These are phyloP conservation scores for Batkoa obscura DNA, from an alignment of 371 early-diverging fungal species.

Conservation along the genomic window DNA sequence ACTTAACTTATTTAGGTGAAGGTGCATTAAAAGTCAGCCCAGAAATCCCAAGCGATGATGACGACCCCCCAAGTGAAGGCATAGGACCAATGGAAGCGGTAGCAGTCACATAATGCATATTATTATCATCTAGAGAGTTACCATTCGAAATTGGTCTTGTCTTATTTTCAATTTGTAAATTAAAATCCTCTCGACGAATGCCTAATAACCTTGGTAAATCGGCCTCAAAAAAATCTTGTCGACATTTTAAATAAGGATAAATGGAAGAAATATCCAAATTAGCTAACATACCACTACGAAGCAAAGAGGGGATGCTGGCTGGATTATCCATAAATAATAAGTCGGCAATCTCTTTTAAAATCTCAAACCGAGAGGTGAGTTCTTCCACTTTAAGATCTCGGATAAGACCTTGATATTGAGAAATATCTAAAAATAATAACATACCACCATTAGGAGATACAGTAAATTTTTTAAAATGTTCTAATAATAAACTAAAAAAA, in stretches of 20 bases:
- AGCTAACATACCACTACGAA: conserved; percentile 59
- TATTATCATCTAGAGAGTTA: too few relatives aligned
- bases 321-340: conserved; percentile 81
- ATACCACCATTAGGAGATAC: conserved; percentile 72
- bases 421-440: conserved; percentile 74
- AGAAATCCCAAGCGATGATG: too few relatives aligned
- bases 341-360: conserved; percentile 80
- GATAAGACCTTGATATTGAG: conserved; percentile 78
- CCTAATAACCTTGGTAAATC: conserved; percentile 38
- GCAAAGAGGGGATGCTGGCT: conserved; percentile 60
- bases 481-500: conserved; percentile 52
- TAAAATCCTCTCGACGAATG: conserved; percentile 6
- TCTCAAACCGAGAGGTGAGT: conserved; percentile 67
- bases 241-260: conserved; percentile 63
- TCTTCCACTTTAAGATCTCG: conserved; percentile 46
- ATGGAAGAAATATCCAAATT: conserved; percentile 54
- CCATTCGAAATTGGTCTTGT: too few relatives aligned
- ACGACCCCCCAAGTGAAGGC: too few relatives aligned
- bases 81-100: too few relatives aligned
- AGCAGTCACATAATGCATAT: too few relatives aligned
- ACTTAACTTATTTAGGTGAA: too few relatives aligned
- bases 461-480: conserved; percentile 74
- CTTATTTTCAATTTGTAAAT: too few relatives aligned
- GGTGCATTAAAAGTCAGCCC: too few relatives aligned
- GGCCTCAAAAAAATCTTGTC: conserved; percentile 67